Conservation (phyloP, 192 early-diverging fungal genomes). For the Powellomyces hirtus region DNA sequence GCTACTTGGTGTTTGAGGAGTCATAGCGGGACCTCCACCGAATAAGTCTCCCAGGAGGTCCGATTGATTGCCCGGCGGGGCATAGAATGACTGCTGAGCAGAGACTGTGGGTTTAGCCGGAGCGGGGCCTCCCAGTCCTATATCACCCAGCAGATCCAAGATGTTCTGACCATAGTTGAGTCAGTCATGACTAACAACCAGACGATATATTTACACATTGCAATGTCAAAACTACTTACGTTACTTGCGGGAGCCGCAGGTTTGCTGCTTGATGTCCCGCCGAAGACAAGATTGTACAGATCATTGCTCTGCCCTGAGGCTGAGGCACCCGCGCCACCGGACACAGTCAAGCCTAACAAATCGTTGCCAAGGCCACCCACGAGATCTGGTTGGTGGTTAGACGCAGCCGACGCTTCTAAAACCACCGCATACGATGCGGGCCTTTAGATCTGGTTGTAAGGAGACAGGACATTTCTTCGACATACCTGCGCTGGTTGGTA, state of each 20-base stretch:
- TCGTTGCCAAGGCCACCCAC: constrained; percentile 29
- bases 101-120: background rate
- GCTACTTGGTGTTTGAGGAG: background rate
- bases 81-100: background rate
- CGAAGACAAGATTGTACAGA: constrained; percentile 44
- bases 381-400: constrained; percentile 13
- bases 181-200: background rate
- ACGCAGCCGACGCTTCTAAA: constrained; percentile 10
- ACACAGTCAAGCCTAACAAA: constrained; percentile 11
- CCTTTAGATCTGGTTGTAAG: too few species aligned
- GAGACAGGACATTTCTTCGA: too few species aligned
- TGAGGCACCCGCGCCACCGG: background rate
- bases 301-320: constrained; percentile 18
- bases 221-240: constrained; percentile 21
- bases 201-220: background rate
- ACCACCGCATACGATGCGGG: background rate
- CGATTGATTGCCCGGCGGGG: constrained; percentile 9
- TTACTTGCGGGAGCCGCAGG: constrained; percentile 28
- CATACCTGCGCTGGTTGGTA: constrained; percentile 17
- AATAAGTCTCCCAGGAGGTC: constrained; percentile 59
- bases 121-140: constrained; percentile 39
- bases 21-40: constrained; percentile 32
- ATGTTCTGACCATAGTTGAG: constrained; percentile 41
- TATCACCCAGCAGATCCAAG: constrained; percentile 56
- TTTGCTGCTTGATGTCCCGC: constrained; percentile 12